Base-by-base conservation (phyloP, 176 grass and related monocot species). In the Triticum dicoccoides region DNA sequence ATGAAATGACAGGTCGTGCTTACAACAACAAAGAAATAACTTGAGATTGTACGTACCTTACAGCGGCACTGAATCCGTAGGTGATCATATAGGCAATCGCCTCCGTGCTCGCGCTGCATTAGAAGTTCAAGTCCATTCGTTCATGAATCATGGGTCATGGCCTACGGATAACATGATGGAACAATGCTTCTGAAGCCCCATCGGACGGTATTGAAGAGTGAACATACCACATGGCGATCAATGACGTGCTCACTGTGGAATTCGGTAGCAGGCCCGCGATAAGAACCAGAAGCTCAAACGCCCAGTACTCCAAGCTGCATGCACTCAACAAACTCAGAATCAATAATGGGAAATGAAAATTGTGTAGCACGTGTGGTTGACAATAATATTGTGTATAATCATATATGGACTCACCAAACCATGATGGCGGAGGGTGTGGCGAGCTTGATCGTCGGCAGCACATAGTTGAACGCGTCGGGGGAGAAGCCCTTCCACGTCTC, bases 141-240 rank as follows among this genome's bases (percentile, higher is more conserved):
- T 6, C 14, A 54, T 0, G 0, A 54, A 18, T 54, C 51, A 54
- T 18, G 51, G 51, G 51, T 7, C 51, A 54, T 54, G 15, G 51
- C 51, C 14, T 54, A 54, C 15, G 15, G 49, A 52, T 54, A 10
- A 79, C 61, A 24, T 42, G 37, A 80, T 2, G 41, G 30, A 25
- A 21, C 0, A 59, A 44, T 45, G 54, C 17, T 4, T 13, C 61
- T 33, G 69, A 84, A 79, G 21, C 30, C 59, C 18, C 5, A 61
- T 73, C 25, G 32, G 71, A 64, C 30, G 13, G 5, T 66, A 5
- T 0, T 44, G 23, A 42, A 56, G 10, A 34, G 20, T 47, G 17
- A 27, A 85, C 86, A 2, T 92, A 98, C 96, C 96, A 98, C 91
- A 98, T 98, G 73, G 93, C 93, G 61, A 98, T 86, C 83, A 98